phyloP scores from a whole-genome alignment of 2,329 filamentous ascomycete species.

The Myriosclerotinia scirpicola region DNA sequence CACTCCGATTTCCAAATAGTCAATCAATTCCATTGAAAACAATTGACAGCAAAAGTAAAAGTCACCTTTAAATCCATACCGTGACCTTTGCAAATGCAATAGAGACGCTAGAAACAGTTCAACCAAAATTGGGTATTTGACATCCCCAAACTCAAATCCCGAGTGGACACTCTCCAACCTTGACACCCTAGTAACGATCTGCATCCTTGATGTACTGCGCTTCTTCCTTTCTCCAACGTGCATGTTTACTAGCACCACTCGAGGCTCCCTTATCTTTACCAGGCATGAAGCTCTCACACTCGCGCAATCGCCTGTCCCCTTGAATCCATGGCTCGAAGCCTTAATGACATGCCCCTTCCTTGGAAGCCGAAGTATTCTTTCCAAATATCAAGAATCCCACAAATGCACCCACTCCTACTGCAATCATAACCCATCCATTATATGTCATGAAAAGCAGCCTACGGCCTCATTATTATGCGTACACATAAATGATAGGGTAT shows the following conservation, averaged over 20 bases:
- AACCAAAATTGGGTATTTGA: not conserved
- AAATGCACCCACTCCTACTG: conserved; percentile 85
- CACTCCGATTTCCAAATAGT: not conserved
- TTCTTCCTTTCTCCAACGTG: conserved; percentile 64
- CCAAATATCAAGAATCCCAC: conserved; percentile 85
- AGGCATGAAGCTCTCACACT: conserved; percentile 66
- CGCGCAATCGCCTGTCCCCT: conserved; percentile 42
- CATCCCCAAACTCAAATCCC: not conserved
- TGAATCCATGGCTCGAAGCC: not conserved
- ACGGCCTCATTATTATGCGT: conserved; percentile 16
- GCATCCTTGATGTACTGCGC: conserved; percentile 54
- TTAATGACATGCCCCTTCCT: conserved; percentile 88
- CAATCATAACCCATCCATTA: conserved; percentile 95
- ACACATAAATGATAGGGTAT: not conserved
- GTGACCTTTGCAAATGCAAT: not conserved
- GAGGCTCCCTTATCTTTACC: conserved; percentile 55
- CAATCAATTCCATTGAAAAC: not conserved
- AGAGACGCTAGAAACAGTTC: not conserved
- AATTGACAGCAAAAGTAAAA: not conserved
- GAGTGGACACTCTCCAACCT: not conserved
- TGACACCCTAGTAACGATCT: conserved; percentile 51
- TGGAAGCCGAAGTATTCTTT: conserved; percentile 66
- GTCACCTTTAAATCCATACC: too few species aligned
- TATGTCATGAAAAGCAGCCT: conserved; percentile 99
- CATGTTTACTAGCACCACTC: conserved; percentile 66